Evolutionary conservation across 2,329 filamentous ascomycete species (phyloP), one percentile per base, ranked within the genome.

Genomic region (Fusarium sarcochroum): DNA sequence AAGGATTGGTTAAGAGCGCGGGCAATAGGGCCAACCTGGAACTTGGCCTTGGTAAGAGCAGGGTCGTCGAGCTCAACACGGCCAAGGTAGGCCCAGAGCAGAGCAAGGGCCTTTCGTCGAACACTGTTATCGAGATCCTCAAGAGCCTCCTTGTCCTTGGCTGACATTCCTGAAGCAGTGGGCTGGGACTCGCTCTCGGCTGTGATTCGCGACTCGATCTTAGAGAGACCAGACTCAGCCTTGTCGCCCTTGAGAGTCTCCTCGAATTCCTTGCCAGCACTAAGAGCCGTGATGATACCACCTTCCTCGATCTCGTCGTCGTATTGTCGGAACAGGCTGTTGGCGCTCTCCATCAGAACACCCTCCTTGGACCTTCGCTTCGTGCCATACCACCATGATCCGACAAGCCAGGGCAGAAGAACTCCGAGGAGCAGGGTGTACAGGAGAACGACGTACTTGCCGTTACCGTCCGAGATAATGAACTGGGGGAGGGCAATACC

Each of bases 381-480:
- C 34, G 93, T 97, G 63, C 97, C 96, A 78, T 99, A 99, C 96
- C 96, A 99, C 96, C 96, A 99, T 61, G 92, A 94, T 47, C 96
- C 96, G 57, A 99, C 95, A 47, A 96, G 85, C 79, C 97, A 99
- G 4, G 96, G 96, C 52, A 99, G 85, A 63, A 98, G 83, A 65
- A 98, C 93, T 56, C 95, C 96, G 51, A 99, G 89, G 38, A 98
- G 86, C 34, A 91, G 81, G 37, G 93, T 94, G 79, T 99, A 99
- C 68, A 98, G 87, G 58, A 98, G 84, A 63, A 99, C 85, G 54
- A 99, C 92, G 76, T 97, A 98, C 84, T 98, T 98, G 70, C 94
- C 95, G 79, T 96, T 97, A 56, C 94, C 95, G 71, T 98, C 93
- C 15, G 93, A 92, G 56, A 99, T 87, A 74, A 99, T 94, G 80